phyloP scores from a whole-genome alignment of 2,329 filamentous ascomycete genomes.

The Xylaria multiplex region DNA sequence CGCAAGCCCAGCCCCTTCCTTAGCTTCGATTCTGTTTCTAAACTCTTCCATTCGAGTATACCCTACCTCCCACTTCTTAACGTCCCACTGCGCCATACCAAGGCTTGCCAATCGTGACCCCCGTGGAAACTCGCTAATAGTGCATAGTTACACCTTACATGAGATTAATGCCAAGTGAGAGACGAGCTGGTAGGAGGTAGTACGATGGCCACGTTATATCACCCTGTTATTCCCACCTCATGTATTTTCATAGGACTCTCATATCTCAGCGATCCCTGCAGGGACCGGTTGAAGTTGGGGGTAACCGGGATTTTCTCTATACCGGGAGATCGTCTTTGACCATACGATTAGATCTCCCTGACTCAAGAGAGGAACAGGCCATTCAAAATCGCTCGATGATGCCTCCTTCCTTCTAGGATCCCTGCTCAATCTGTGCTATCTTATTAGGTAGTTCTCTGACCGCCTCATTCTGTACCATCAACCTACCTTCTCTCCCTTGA shows the following conservation, averaged over 20 bases:
- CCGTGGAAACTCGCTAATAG: background rate
- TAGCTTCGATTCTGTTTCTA: background rate
- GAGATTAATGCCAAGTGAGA: slow-evolving; percentile 1
- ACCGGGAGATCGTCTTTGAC: background rate
- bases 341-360: background rate
- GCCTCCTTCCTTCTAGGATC: background rate
- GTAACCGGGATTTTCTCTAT: slow-evolving; percentile 1
- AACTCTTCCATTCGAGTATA: slow-evolving; percentile 9
- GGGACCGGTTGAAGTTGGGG: slow-evolving; percentile 1
- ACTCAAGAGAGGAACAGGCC: background rate
- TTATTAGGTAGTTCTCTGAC: slow-evolving; percentile 20
- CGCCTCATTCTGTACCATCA: slow-evolving; percentile 14
- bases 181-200: background rate
- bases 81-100: slow-evolving; percentile 5
- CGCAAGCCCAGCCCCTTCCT: slow-evolving; percentile 2
- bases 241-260: background rate
- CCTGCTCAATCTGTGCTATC: slow-evolving; percentile 19
- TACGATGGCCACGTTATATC: slow-evolving; percentile 13
- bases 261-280: slow-evolving; percentile 1
- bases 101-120: background rate
- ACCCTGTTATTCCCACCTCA: slow-evolving; percentile 12
- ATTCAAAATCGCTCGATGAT: background rate
- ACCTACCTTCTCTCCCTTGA: slow-evolving; percentile 16
- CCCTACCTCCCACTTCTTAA: slow-evolving; percentile 2
- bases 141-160: background rate